Evolutionary conservation across 495 filamentous ascomycete genomes (phyloP).

Genomic region (Aspergillus campestris): DNA sequence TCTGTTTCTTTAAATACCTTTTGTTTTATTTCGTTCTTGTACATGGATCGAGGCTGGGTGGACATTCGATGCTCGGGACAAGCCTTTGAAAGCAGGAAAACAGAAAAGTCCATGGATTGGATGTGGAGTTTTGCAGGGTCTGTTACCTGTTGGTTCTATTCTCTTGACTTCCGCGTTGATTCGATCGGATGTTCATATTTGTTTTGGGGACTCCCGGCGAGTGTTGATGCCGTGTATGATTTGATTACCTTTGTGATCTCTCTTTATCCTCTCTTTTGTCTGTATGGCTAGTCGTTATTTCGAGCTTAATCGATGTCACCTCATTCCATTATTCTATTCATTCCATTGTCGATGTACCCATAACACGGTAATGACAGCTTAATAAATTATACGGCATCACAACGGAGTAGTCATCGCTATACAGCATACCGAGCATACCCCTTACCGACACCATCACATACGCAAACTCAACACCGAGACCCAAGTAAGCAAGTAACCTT

Average conservation of each 20-base stretch:
- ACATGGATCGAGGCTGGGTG: slow-evolving; percentile 36
- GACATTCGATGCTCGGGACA: slow-evolving; percentile 27
- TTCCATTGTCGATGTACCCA: no score
- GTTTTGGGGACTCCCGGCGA: slow-evolving; percentile 19
- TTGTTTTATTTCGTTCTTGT: slow-evolving; percentile 29
- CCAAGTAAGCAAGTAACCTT: no score
- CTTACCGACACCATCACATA: no score
- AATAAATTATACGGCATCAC: no score
- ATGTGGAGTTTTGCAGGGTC: slow-evolving; percentile 38
- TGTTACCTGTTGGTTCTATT: slow-evolving; percentile 17
- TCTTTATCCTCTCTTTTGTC: slow-evolving; percentile 18
- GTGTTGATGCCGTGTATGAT: slow-evolving; percentile 23
- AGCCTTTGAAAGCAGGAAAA: slow-evolving; percentile 11
- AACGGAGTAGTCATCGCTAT: no score
- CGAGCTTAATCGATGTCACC: no score
- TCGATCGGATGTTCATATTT: slow-evolving; percentile 11
- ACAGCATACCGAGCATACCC: no score
- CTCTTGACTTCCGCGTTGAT: slow-evolving; percentile 16
- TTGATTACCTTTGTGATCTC: slow-evolving; percentile 11
- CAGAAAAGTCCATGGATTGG: slow-evolving; percentile 36
- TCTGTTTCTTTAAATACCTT: slow-evolving; percentile 17
- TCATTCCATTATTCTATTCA: no score
- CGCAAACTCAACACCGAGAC: no score
- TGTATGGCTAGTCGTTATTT: slow-evolving; percentile 3
- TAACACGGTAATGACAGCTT: no score